phyloP scores from a whole-genome alignment of 2,329 filamentous ascomycete genomes.

The Fusarium floridanum region DNA sequence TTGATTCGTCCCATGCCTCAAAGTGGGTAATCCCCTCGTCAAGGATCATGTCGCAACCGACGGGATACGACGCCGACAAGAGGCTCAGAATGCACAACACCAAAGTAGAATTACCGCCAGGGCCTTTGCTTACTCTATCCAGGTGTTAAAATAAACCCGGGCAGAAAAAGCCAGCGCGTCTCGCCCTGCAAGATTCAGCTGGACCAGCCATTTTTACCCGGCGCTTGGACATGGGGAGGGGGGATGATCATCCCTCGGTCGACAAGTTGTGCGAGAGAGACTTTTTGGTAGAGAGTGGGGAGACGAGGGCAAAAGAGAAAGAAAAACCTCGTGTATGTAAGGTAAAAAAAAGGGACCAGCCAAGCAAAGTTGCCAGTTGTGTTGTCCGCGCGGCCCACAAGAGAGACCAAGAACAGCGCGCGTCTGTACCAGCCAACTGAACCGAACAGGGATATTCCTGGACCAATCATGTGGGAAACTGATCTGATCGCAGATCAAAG shows the following conservation, averaged over 20 bases:
- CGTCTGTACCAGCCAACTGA: neutral
- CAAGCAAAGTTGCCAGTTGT: neutral
- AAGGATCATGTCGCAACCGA: neutral
- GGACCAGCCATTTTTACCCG: neutral
- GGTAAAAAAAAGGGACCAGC: neutral
- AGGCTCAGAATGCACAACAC: neutral
- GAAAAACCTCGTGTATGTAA: neutral
- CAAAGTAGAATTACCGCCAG: neutral
- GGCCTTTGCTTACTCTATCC: neutral
- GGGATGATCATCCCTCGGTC: neutral
- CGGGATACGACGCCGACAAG: neutral
- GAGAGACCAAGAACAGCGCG: neutral
- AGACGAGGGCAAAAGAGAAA: neutral
- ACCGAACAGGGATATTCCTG: neutral
- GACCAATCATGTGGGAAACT: neutral
- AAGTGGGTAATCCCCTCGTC: neutral
- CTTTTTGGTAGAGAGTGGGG: neutral
- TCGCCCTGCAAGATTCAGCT: conserved; percentile 1
- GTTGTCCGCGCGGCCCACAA: neutral
- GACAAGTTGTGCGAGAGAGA: neutral
- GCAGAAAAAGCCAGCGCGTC: neutral
- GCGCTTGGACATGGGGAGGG: neutral
- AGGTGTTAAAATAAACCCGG: neutral
- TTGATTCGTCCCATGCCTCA: neutral
- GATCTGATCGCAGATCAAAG: conserved; percentile 1